phyloP scores from a whole-genome alignment of 805 yeast species.

The Sugiyamaella boreocaroliniensis region DNA sequence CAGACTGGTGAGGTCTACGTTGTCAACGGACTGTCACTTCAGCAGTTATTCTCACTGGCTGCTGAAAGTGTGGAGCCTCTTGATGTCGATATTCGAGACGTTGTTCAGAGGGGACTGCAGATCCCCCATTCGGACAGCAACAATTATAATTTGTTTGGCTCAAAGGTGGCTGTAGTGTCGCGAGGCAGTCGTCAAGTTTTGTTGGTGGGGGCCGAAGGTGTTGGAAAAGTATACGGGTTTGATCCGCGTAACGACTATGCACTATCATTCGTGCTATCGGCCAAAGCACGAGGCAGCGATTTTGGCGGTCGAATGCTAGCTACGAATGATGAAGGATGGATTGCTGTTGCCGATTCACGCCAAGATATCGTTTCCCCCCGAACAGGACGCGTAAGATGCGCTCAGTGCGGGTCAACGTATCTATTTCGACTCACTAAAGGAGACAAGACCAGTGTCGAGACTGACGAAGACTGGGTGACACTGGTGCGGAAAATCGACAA shows the following conservation, averaged over 20 bases:
- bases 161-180: constrained; percentile 27
- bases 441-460: too few species aligned
- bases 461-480: constrained; percentile 13
- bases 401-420: constrained; percentile 39
- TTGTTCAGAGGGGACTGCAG: constrained; percentile 10
- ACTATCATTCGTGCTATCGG: constrained; percentile 15
- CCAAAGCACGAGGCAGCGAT: constrained; percentile 7
- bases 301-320: constrained; percentile 26
- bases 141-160: constrained; percentile 40
- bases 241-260: constrained; percentile 14
- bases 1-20: constrained; percentile 36
- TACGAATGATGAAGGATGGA: constrained; percentile 21
- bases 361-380: constrained; percentile 21
- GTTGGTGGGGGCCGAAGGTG: constrained; percentile 36
- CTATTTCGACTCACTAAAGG: constrained; percentile 27
- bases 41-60: constrained; percentile 11
- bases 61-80: constrained; percentile 9
- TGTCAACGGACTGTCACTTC: constrained; percentile 28
- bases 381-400: constrained; percentile 19
- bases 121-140: constrained; percentile 16
- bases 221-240: constrained; percentile 35
- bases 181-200: constrained; percentile 12
- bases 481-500: constrained; percentile 9
- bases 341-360: constrained; percentile 31
- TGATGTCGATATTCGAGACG: constrained; percentile 10